phyloP scores from a whole-genome alignment of 306 rosid genomes.

The Cicer bijugum region DNA sequence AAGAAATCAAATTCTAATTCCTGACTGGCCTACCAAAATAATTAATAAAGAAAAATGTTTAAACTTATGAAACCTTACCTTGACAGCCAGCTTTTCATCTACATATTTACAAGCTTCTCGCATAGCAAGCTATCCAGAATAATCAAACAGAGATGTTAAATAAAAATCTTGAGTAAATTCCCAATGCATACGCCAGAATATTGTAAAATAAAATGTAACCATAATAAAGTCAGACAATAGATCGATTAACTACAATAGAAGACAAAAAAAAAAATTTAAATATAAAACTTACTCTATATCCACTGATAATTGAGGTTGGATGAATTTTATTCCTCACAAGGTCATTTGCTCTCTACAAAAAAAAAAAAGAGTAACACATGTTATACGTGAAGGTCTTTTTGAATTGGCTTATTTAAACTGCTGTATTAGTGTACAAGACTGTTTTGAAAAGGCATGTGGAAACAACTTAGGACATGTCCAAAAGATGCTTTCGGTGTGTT shows the following conservation, averaged over 20 bases:
- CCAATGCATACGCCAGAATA: conserved; percentile 8
- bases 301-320: conserved; percentile 96
- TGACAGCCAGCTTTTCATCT: conserved; percentile 80
- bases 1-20: not conserved
- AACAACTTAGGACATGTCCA: no score
- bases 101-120: conserved; percentile 94
- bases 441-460: no score
- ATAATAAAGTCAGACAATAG: not conserved
- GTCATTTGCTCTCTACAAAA: conserved; percentile 86
- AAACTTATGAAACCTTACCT: conserved; percentile 53
- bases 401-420: no score
- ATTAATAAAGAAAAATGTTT: not conserved
- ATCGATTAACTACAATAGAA: not conserved
- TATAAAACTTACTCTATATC: conserved; percentile 71
- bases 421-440: no score
- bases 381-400: no score
- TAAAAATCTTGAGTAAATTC: not conserved
- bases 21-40: not conserved
- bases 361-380: not conserved
- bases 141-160: conserved; percentile 34
- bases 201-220: not conserved
- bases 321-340: conserved; percentile 95
- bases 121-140: conserved; percentile 82
- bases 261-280: not conserved
- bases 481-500: no score